Evolutionary conservation across 345 rosid species (phyloP), one percentile per base, ranked within the genome.

Genomic region (Boechera stricta): DNA sequence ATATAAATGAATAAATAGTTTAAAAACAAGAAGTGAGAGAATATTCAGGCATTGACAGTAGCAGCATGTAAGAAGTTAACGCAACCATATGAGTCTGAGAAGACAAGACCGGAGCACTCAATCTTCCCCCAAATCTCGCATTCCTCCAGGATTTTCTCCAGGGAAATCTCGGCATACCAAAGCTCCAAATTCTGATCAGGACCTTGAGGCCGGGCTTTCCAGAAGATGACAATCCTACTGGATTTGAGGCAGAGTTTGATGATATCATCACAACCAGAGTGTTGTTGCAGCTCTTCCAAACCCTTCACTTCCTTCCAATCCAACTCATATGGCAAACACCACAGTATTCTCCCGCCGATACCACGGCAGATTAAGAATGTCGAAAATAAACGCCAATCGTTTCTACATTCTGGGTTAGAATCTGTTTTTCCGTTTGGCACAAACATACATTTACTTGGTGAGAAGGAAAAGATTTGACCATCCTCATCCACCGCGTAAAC

Each of bases 121-220:
- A 49, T 33, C 6, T 33, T 49, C 2, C 45, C 71, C 44, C 15
- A 42, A 53, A 83, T 87, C 36, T 88, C 85, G 15, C 47, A 4
- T 21, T 12, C 47, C 4, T 42, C 47, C 21, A 21, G 24, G 24
- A 21, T 21, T 21, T 21, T 13, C 47, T 11, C 47, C 57, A 32
- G 31, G 44, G 58, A 66, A 49, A 66, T 33, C 71, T 66, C 71
- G 2, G 44, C 71, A 66, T 7, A 66, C 59, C 47, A 67, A 36
- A 67, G 48, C 60, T 67, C 72, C 35, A 52, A 67, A 52, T 6
- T 42, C 15, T 41, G 45, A 9, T 10, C 4, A 39, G 44, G 44
- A 39, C 36, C 16, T 67, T 42, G 47, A 39, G 15, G 15, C 13
- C 1, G 45, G 13, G 45, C 15, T 41, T 32, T 12, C 71, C 71